A percentile compares a stretch with the other conserved stretches of the same genome.
These are phyloP conservation scores for Sisymbrium altissimum DNA, from an alignment of 345 rosid genomes.

Conservation along the genomic window DNA sequence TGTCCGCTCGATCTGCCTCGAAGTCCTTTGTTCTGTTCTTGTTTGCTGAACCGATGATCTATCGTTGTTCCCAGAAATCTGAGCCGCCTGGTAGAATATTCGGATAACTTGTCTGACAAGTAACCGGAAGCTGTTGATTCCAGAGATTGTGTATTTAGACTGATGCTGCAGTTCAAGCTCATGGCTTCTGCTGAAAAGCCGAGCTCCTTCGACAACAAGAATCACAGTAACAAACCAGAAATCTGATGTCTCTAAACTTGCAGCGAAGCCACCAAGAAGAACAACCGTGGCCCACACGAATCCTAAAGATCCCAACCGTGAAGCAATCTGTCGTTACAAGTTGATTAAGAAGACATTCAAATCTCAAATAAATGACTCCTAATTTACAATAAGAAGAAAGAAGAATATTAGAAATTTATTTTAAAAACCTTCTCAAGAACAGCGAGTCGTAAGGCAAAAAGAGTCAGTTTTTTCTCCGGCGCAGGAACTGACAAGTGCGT, in stretches of 20 bases:
- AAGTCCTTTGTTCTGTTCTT: not conserved
- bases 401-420: not conserved
- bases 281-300: conserved; percentile 99
- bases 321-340: conserved; percentile 42
- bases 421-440: conserved; percentile 60
- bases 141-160: conserved; percentile 71
- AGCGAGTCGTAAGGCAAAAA: conserved; percentile 81
- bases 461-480: conserved; percentile 84
- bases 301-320: conserved; percentile 81
- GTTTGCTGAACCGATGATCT: not conserved
- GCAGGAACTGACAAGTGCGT: conserved; percentile 36
- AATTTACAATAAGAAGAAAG: not conserved
- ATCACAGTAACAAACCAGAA: conserved; percentile 86
- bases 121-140: conserved; percentile 55
- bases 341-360: not conserved
- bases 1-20: conserved; percentile 1
- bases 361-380: not conserved
- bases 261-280: conserved; percentile 91
- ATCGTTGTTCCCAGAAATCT: not conserved
- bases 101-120: conserved; percentile 29
- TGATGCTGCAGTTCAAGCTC: conserved; percentile 95
- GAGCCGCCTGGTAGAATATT: conserved; percentile 3
- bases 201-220: conserved; percentile 76
- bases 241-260: conserved; percentile 60
- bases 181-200: conserved; percentile 90